A percentile compares a stretch with the other conserved stretches of the same genome.
Evolutionary conservation across 176 grass and related monocot genomes (phyloP).

Genomic region (Zoysia japonica): DNA sequence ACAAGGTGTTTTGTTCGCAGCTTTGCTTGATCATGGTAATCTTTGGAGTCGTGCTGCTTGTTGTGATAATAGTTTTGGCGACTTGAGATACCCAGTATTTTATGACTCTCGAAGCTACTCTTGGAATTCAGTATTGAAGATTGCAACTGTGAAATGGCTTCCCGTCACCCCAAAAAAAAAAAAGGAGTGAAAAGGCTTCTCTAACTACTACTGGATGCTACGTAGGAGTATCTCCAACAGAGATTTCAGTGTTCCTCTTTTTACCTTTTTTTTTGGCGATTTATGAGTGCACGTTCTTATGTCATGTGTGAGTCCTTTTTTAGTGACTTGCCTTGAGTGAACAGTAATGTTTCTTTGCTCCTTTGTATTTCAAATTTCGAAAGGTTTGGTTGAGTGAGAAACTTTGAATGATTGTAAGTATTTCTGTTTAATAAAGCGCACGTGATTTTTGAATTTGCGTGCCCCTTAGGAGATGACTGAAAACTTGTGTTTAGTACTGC

Average conservation of each 20-base stretch:
- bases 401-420: slow-evolving; percentile 38
- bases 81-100: slow-evolving; percentile 33
- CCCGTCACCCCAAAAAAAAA: too few species aligned
- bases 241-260: too few species aligned
- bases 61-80: slow-evolving; percentile 65
- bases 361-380: slow-evolving; percentile 2
- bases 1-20: slow-evolving; percentile 38
- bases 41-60: slow-evolving; percentile 59
- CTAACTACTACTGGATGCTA: too few species aligned
- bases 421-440: slow-evolving; percentile 34
- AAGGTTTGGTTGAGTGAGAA: slow-evolving; percentile 34
- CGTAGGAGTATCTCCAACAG: too few species aligned
- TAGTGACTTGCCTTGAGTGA: slow-evolving; percentile 58
- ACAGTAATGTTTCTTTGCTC: slow-evolving; percentile 27
- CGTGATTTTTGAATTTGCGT: not conserved
- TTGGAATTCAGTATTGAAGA: slow-evolving; percentile 20
- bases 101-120: not conserved
- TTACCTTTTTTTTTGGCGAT: not conserved
- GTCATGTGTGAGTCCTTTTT: slow-evolving; percentile 51
- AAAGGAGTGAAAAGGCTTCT: too few species aligned
- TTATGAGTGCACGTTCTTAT: slow-evolving; percentile 24
- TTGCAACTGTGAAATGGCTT: not conserved
- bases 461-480: too few species aligned
- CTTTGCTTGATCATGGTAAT: slow-evolving; percentile 71
- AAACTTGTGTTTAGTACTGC: not conserved